These are phyloP conservation scores for Myriosclerotinia scirpicola DNA, from an alignment of 2,329 filamentous ascomycete genomes.

Conservation along the genomic window DNA sequence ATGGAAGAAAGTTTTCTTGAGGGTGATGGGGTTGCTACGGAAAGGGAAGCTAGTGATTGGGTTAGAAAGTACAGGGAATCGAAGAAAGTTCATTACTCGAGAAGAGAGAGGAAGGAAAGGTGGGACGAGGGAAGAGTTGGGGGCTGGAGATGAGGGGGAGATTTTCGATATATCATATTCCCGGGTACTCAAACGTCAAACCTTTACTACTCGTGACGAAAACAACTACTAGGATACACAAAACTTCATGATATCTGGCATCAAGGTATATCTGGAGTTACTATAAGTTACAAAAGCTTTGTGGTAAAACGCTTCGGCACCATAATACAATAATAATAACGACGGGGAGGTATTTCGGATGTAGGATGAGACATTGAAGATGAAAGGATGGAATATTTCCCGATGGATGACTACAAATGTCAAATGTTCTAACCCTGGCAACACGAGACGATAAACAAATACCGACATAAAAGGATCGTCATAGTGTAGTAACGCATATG, in stretches of 20 bases:
- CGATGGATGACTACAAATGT: neutral
- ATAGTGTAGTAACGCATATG: neutral
- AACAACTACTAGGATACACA: neutral
- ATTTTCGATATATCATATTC: neutral
- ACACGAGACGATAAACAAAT: neutral
- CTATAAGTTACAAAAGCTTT: neutral
- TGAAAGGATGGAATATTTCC: neutral
- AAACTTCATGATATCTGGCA: neutral
- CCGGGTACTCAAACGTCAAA: neutral
- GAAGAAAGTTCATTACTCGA: constrained; percentile 72
- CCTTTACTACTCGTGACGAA: neutral
- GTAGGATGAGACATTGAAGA: neutral
- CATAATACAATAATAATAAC: neutral
- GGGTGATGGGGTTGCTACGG: constrained; percentile 57
- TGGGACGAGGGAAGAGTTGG: constrained; percentile 97
- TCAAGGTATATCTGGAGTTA: neutral
- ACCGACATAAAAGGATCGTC: neutral
- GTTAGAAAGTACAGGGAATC: constrained; percentile 78
- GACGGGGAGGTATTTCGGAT: too few species aligned
- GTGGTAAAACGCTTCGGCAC: neutral
- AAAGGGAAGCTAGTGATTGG: constrained; percentile 85
- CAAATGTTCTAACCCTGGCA: neutral
- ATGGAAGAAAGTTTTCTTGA: constrained; percentile 88
- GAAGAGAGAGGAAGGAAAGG: constrained; percentile 83
- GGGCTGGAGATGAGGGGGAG: constrained; percentile 71